These are phyloP conservation scores for Solanum pinnatisectum DNA, from an alignment of 257 asterid genomes.

Conservation along the genomic window DNA sequence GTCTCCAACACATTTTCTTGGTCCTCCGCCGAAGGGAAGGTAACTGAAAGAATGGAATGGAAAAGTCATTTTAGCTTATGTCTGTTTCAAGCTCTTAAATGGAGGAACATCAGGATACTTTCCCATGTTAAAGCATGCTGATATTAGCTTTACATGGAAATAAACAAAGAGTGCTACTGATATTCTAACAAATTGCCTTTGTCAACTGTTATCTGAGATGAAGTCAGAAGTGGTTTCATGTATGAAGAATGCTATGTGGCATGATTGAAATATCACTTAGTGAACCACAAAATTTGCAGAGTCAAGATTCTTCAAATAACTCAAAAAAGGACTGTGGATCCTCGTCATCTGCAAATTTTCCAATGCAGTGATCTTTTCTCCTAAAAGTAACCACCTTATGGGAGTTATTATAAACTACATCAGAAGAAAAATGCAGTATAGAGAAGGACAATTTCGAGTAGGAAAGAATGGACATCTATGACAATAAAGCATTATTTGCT, in stretches of 20 bases:
- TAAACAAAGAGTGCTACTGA: background rate
- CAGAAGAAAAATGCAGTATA: background rate
- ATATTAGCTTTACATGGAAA: background rate
- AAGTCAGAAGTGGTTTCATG: background rate
- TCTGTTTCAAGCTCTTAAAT: background rate
- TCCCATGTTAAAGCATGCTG: background rate
- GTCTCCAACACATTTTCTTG: conserved; percentile 95
- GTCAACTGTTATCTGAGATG: background rate
- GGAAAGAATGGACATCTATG: background rate
- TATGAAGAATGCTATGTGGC: background rate
- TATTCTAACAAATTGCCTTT: background rate
- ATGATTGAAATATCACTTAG: background rate
- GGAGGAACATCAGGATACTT: background rate
- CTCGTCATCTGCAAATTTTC: background rate
- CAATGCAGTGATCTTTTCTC: background rate
- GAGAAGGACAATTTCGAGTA: background rate
- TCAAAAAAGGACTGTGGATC: background rate
- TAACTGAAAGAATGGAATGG: conserved; percentile 39
- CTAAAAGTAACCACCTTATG: background rate
- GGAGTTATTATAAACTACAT: background rate
- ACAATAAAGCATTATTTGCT: background rate
- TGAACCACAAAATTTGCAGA: background rate
- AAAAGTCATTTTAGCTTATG: background rate
- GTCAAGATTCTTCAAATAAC: background rate
- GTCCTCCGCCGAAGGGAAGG: conserved; percentile 99